Percentiles rank a stretch among this genome's conserved stretches.
These are phyloP conservation scores for Xylariales sp. DNA, from an alignment of 2,329 filamentous ascomycete species.

Conservation along the genomic window DNA sequence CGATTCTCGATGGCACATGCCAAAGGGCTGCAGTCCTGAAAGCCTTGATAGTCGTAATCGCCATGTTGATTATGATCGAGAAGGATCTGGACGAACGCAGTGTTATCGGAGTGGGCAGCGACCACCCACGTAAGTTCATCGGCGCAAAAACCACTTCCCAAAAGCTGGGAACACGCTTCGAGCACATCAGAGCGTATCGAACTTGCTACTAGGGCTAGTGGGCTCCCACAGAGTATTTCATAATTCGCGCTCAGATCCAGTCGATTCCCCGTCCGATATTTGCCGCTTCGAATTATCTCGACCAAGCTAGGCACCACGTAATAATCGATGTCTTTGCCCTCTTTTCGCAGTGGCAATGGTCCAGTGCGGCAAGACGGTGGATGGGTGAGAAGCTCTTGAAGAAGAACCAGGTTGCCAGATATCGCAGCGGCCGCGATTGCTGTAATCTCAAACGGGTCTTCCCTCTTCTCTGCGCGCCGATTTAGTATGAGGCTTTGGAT, in stretches of 20 bases:
- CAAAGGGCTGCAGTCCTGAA: not conserved
- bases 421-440: slow-evolving; percentile 21
- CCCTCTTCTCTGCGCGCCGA: slow-evolving; percentile 9
- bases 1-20: not conserved
- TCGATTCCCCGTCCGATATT: not conserved
- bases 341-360: not conserved
- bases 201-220: slow-evolving; percentile 24
- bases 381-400: slow-evolving; percentile 22
- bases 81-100: slow-evolving; percentile 20
- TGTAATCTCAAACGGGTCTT: slow-evolving; percentile 23
- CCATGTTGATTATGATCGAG: slow-evolving; percentile 16
- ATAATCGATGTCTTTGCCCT: too few species aligned
- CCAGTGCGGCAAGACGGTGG: slow-evolving; percentile 21
- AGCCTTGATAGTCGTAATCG: not conserved
- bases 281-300: not conserved
- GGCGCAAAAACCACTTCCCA: slow-evolving; percentile 12
- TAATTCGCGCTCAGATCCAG: too few species aligned
- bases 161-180: slow-evolving; percentile 16
- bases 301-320: too few species aligned
- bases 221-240: slow-evolving; percentile 1
- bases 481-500: slow-evolving; percentile 16
- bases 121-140: slow-evolving; percentile 20
- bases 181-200: slow-evolving; percentile 10
- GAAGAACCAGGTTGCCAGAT: slow-evolving; percentile 19
- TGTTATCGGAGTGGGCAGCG: slow-evolving; percentile 13